Evolutionary conservation across 2,329 filamentous ascomycete species (phyloP), one percentile per base, ranked within the genome.

Genomic region (Triangularia verruculosa): DNA sequence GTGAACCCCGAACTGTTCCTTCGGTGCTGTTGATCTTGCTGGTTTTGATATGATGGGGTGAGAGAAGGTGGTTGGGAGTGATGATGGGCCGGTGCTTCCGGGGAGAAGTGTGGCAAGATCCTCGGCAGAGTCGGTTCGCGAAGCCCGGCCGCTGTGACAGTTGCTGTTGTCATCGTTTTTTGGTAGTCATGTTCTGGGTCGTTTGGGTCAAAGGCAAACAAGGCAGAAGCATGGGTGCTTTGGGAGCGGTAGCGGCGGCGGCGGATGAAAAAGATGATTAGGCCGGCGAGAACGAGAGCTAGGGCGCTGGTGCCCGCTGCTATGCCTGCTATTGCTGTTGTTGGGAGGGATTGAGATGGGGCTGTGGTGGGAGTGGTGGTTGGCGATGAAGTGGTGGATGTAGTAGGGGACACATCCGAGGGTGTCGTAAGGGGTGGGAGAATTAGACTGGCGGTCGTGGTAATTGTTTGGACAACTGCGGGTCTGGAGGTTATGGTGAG

Each of bases 281-380:
- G 51, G 15, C 61, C 66, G 7, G 62, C 61, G 2, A 70, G 25
- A 15, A 70, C 56, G 11, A 68, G 34, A 39, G 59, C 64, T 8
- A 67, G 52, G 53, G 61, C 61, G 62, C 57, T 61, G 57, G 63
- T 52, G 6, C 67, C 67, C 4, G 64, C 61, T 8, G 67, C 64
- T 13, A 70, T 65, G 34, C 65, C 69, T 12, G 64, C 69, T 47
- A 70, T 69, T 27, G 68, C 59, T 11, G 61, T 56, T 3, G 61
- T 67, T 12, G 67, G 32, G 12, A 70, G 62, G 13, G 54, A 60
- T 7, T 51, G 30, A 22, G 59, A 54, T 9, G 62, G 25, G 7
- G 57, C 61, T 9, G 55, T 30, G 12, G 61, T 39, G 30, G 56
- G 47, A 13, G 60, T 15, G 27, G 39, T 28, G 43, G 51, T 20